A percentile compares a stretch with the other conserved stretches of the same genome.
phyloP scores from a whole-genome alignment of 352 stramenopile genomes.

The Globisporangium canariense region DNA sequence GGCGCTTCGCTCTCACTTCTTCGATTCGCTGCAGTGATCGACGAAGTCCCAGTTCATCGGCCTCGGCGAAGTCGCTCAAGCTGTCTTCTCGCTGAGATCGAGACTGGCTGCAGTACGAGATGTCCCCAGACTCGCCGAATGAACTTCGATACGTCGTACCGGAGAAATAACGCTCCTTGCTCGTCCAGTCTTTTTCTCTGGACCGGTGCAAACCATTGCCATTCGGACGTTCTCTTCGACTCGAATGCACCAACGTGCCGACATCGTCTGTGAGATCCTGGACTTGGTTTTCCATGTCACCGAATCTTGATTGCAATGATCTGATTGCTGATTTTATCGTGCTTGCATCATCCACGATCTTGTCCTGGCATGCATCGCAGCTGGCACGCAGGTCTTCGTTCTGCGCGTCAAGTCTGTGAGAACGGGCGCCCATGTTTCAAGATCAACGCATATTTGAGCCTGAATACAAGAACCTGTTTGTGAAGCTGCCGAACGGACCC shows the following conservation, averaged over 20 bases:
- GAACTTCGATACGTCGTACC: background rate
- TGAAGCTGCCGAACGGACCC: constrained; percentile 11
- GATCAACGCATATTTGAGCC: background rate
- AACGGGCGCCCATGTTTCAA: background rate
- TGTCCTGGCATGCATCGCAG: constrained; percentile 23
- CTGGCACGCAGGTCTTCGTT: constrained; percentile 12
- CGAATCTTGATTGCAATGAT: constrained; percentile 21
- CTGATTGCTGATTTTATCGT: constrained; percentile 17
- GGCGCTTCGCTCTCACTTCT: constrained; percentile 43
- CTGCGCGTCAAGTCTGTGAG: constrained; percentile 12
- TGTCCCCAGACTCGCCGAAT: background rate
- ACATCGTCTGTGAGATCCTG: constrained; percentile 24
- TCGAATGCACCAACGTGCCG: constrained; percentile 19
- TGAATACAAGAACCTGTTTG: constrained; percentile 14
- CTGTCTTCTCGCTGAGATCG: constrained; percentile 7
- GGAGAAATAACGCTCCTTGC: background rate
- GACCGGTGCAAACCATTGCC: background rate
- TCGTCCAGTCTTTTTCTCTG: constrained; percentile 5
- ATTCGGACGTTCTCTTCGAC: constrained; percentile 10
- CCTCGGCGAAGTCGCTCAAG: constrained; percentile 15
- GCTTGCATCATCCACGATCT: constrained; percentile 18
- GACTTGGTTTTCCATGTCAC: constrained; percentile 27
- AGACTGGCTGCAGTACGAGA: constrained; percentile 1
- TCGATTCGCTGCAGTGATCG: constrained; percentile 38
- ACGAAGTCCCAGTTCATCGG: constrained; percentile 22